A percentile compares a stretch with the other conserved stretches of the same genome.
phyloP scores from a whole-genome alignment of 805 yeast species.

The Spathaspora passalidarum region DNA sequence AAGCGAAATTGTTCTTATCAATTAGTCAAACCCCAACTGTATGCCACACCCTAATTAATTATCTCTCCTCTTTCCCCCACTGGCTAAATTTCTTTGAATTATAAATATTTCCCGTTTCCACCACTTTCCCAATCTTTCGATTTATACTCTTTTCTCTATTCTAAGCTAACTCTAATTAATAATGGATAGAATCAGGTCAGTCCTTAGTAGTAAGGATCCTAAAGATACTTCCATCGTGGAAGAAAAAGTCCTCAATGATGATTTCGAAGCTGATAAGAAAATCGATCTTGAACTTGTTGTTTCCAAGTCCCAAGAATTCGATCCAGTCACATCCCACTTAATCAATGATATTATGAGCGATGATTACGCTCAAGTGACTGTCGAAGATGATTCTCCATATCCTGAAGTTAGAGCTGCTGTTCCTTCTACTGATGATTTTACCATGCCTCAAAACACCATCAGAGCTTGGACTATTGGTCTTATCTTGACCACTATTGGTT shows the following conservation, averaged over 20 bases:
- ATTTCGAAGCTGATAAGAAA: slow-evolving; percentile 11
- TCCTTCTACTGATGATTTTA: slow-evolving; percentile 49
- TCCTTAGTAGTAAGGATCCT: slow-evolving; percentile 1
- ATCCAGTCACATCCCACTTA: slow-evolving; percentile 27
- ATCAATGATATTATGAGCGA: slow-evolving; percentile 22
- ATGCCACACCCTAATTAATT: background rate
- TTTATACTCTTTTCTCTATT: background rate
- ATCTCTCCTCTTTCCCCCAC: background rate
- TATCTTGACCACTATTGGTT: slow-evolving; percentile 51
- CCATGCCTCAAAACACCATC: slow-evolving; percentile 48
- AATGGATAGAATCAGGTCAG: slow-evolving; percentile 11
- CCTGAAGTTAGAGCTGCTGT: slow-evolving; percentile 67
- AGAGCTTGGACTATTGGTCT: slow-evolving; percentile 54
- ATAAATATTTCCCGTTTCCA: background rate
- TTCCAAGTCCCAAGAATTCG: slow-evolving; percentile 29
- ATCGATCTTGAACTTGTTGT: slow-evolving; percentile 12
- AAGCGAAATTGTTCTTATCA: slow-evolving; percentile 1
- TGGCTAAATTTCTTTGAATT: background rate
- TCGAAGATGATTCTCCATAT: slow-evolving; percentile 48
- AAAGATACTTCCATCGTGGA: slow-evolving; percentile 2
- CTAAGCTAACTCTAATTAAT: background rate
- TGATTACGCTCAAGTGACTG: slow-evolving; percentile 40
- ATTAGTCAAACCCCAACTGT: background rate
- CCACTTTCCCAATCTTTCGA: background rate
- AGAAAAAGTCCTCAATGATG: slow-evolving; percentile 6